These are phyloP conservation scores for Solanum lignicaule DNA, from an alignment of 257 asterid species.

Conservation along the genomic window DNA sequence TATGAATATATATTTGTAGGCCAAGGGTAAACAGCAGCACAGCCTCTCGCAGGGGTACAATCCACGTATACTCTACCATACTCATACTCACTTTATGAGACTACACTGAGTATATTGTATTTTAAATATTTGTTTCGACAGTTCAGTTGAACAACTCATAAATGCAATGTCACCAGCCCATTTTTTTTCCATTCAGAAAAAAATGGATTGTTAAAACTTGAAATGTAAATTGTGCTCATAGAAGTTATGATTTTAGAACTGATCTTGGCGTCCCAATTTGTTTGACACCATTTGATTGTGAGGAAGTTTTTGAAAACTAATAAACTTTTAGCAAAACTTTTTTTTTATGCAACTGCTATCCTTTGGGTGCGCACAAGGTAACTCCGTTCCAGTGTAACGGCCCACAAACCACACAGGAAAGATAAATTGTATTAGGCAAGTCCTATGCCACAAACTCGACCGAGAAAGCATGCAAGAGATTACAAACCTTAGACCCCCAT, in stretches of 20 bases:
- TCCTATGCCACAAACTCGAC: not conserved
- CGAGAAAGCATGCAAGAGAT: not conserved
- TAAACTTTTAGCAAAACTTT: not conserved
- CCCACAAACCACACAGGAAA: not conserved
- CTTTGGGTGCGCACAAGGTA: fast-evolving
- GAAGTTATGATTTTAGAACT: not conserved
- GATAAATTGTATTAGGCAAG: not conserved
- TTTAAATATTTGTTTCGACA: no score
- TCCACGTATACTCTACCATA: fast-evolving
- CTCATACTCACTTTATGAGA: not conserved
- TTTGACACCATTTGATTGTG: not conserved
- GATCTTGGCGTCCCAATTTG: not conserved
- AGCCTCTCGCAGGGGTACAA: not conserved
- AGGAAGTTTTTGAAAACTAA: not conserved
- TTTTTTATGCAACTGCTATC: not conserved
- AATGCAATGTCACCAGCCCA: not conserved
- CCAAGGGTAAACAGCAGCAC: not conserved
- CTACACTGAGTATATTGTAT: no score
- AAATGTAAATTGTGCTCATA: not conserved
- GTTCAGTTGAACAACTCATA: not conserved
- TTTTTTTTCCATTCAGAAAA: not conserved
- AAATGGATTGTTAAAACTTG: not conserved
- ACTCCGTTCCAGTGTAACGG: no score
- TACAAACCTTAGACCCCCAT: not conserved
- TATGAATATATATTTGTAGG: no score